Conservation (phyloP, 2,329 filamentous ascomycete genomes). For the Aspergillus hiratsukae region DNA sequence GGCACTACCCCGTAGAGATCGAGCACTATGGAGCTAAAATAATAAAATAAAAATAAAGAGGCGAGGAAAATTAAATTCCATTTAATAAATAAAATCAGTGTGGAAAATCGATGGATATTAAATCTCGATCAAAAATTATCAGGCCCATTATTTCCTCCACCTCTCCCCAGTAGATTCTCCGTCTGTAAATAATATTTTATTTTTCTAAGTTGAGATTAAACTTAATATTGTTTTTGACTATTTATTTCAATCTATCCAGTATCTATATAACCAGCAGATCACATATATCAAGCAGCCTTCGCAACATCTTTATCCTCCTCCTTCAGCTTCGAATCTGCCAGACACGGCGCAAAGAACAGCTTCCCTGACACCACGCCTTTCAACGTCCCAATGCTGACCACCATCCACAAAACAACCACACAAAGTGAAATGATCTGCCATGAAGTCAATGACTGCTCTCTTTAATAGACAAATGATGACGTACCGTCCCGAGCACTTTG, state of each 20-base stretch:
- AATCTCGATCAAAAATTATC: slow-evolving; percentile 11
- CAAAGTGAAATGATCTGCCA: slow-evolving; percentile 45
- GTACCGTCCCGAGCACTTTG: slow-evolving; percentile 49
- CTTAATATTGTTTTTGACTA: background rate
- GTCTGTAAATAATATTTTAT: slow-evolving; percentile 1
- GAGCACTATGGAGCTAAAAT: background rate
- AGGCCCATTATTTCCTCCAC: background rate
- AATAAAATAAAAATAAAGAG: background rate
- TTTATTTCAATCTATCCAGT: background rate
- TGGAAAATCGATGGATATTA: slow-evolving; percentile 13
- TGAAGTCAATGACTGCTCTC: background rate
- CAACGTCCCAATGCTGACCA: slow-evolving; percentile 49
- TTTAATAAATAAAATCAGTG: slow-evolving; percentile 20
- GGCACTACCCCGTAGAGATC: too few relatives aligned
- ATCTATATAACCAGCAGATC: background rate
- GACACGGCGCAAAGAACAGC: slow-evolving; percentile 53
- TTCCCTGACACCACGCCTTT: slow-evolving; percentile 46
- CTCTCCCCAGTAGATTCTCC: too few relatives aligned
- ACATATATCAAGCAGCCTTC: slow-evolving; percentile 16
- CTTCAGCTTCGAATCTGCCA: slow-evolving; percentile 34
- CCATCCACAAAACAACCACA: slow-evolving; percentile 54
- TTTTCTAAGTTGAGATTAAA: background rate
- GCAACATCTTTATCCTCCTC: slow-evolving; percentile 14
- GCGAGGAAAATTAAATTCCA: slow-evolving; percentile 16
- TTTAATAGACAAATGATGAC: slow-evolving; percentile 5